phyloP scores from a whole-genome alignment of 768 basidiomycete genomes.

The Russula earlei region DNA sequence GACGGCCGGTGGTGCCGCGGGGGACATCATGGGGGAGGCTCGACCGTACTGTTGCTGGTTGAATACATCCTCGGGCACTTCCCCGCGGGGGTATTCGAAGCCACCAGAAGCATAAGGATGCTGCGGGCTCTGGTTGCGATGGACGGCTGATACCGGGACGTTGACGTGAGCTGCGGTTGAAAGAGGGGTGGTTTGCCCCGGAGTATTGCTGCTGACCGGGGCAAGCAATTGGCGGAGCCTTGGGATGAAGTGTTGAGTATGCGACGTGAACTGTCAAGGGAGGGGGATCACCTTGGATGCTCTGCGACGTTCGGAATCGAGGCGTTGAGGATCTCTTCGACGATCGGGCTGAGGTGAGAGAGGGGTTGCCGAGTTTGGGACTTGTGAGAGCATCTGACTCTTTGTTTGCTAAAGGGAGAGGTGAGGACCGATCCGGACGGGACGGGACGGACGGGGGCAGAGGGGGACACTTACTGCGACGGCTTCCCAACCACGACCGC shows the following conservation, averaged over 20 bases:
- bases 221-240: slow-evolving; percentile 50
- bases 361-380: slow-evolving; percentile 45
- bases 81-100: slow-evolving; percentile 42
- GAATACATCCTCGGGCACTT: slow-evolving; percentile 45
- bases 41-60: slow-evolving; percentile 63
- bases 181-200: slow-evolving; percentile 58
- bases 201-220: slow-evolving; percentile 38
- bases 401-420: slow-evolving; percentile 38
- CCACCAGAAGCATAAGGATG: slow-evolving; percentile 70
- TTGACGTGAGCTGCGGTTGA: slow-evolving; percentile 69
- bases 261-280: slow-evolving; percentile 67
- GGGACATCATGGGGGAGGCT: slow-evolving; percentile 74
- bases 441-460: too few species aligned
- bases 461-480: slow-evolving; percentile 60
- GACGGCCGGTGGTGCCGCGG: slow-evolving; percentile 60
- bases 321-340: slow-evolving; percentile 45
- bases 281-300: slow-evolving; percentile 51
- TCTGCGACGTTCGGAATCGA: slow-evolving; percentile 56
- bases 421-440: neutral
- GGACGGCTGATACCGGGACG: slow-evolving; percentile 51
- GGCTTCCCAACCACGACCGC: slow-evolving; percentile 91
- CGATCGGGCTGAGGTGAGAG: slow-evolving; percentile 39
- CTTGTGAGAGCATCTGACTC: slow-evolving; percentile 55
- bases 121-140: slow-evolving; percentile 33
- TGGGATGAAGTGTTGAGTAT: slow-evolving; percentile 60